Percentiles rank a stretch among this genome's conserved stretches.
These are phyloP conservation scores for Porcisia hertigi DNA, from an alignment of 208 protist genomes.

Conservation along the genomic window DNA sequence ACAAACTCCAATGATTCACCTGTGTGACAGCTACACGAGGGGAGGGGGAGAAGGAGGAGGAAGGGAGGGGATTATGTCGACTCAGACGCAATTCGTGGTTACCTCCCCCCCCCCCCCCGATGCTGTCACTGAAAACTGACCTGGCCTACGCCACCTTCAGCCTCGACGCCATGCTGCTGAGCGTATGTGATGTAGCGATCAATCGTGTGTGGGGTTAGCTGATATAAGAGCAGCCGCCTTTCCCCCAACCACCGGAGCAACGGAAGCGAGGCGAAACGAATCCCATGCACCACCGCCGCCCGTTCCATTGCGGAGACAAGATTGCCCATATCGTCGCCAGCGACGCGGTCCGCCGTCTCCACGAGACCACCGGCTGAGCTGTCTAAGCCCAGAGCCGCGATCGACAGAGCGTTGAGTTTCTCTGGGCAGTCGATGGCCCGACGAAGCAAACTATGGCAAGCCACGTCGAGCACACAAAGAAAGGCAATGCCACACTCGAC, in stretches of 20 bases:
- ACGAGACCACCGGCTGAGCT: constrained; percentile 60
- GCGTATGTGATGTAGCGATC: constrained; percentile 7
- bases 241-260: constrained; percentile 39
- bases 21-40: neutral
- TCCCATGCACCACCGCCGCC: neutral
- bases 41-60: neutral
- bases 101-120: neutral
- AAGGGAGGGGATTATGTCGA: too few relatives aligned
- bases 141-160: neutral
- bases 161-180: neutral
- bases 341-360: constrained; percentile 39
- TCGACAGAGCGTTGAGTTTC: constrained; percentile 56
- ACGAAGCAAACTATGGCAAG: constrained; percentile 39
- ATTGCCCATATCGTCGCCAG: constrained; percentile 11
- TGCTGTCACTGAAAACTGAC: neutral
- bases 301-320: constrained; percentile 27
- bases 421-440: constrained; percentile 31
- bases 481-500: constrained; percentile 24
- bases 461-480: constrained; percentile 46
- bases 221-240: constrained; percentile 27
- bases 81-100: neutral
- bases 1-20: neutral
- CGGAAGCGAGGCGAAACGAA: constrained; percentile 29
- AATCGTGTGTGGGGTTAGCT: constrained; percentile 14
- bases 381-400: constrained; percentile 52